These are phyloP conservation scores for Suhomyces maxii DNA, from an alignment of 1,139 yeast species.

Conservation along the genomic window DNA sequence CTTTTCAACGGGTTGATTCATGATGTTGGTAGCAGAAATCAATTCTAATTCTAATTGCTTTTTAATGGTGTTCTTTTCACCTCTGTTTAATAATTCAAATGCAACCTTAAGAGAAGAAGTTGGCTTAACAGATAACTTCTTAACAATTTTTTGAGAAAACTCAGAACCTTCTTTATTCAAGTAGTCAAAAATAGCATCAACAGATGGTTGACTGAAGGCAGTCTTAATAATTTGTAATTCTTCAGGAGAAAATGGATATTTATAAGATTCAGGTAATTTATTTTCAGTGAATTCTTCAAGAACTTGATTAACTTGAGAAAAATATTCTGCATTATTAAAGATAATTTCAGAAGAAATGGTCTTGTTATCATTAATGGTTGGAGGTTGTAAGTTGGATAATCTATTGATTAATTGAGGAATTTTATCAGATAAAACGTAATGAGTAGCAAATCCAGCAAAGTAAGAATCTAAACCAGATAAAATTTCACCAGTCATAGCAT, in stretches of 20 bases:
- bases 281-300: conserved; percentile 75
- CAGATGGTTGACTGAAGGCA: conserved; percentile 60
- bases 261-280: conserved; percentile 64
- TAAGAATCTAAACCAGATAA: conserved; percentile 78
- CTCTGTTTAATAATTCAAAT: conserved; percentile 66
- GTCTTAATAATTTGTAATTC: conserved; percentile 64
- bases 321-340: conserved; percentile 40
- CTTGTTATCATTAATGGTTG: conserved; percentile 31
- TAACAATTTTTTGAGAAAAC: conserved; percentile 64
- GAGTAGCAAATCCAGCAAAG: conserved; percentile 86
- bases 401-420: conserved; percentile 63
- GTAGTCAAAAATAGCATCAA: conserved; percentile 62
- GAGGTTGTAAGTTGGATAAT: conserved; percentile 57
- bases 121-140: conserved; percentile 61
- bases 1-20: conserved; percentile 53
- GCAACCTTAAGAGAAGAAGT: conserved; percentile 79
- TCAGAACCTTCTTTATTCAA: conserved; percentile 57
- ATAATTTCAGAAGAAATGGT: conserved; percentile 26
- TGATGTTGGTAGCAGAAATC: conserved; percentile 73
- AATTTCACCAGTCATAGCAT: conserved; percentile 83
- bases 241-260: conserved; percentile 57
- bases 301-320: conserved; percentile 63
- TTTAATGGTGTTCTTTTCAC: conserved; percentile 58
- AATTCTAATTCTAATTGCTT: conserved; percentile 74
- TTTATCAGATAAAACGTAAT: conserved; percentile 70